Percentiles rank a stretch among this genome's conserved stretches.
These are phyloP conservation scores for Cucurbita moschata DNA, from an alignment of 306 rosid species.

Conservation along the genomic window DNA sequence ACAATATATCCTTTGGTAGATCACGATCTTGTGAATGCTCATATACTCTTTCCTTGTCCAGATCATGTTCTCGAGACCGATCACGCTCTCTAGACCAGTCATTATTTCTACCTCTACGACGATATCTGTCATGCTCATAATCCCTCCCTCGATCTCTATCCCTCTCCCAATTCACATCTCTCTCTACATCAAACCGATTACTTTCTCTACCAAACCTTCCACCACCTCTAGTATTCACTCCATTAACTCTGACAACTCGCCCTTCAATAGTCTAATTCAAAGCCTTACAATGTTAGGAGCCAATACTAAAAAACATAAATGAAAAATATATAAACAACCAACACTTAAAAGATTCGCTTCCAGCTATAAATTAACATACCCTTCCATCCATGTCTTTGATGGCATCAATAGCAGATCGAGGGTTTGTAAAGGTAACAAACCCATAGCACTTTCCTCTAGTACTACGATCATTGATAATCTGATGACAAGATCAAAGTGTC, in stretches of 20 bases:
- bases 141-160: slow-evolving; percentile 33
- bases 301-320: slow-evolving; percentile 5
- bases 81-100: slow-evolving; percentile 47
- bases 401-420: slow-evolving; percentile 79
- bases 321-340: neutral
- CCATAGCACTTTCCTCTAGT: slow-evolving; percentile 81
- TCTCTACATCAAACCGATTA: slow-evolving; percentile 27
- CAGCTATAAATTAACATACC: slow-evolving; percentile 25
- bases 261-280: slow-evolving; percentile 64
- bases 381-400: slow-evolving; percentile 86
- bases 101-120: slow-evolving; percentile 25
- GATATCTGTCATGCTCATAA: slow-evolving; percentile 37
- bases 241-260: slow-evolving; percentile 69
- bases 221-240: slow-evolving; percentile 55
- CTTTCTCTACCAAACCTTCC: slow-evolving; percentile 61
- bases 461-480: slow-evolving; percentile 74
- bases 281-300: slow-evolving; percentile 11
- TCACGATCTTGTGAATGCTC: slow-evolving; percentile 34
- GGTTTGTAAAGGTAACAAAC: slow-evolving; percentile 76
- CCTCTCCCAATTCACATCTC: slow-evolving; percentile 49
- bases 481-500: slow-evolving; percentile 4
- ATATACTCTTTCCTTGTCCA: slow-evolving; percentile 41
- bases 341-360: neutral
- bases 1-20: slow-evolving; percentile 21
- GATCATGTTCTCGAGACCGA: slow-evolving; percentile 38